Conservation (phyloP, 2,329 filamentous ascomycete species). For the Penicillium sp. region DNA sequence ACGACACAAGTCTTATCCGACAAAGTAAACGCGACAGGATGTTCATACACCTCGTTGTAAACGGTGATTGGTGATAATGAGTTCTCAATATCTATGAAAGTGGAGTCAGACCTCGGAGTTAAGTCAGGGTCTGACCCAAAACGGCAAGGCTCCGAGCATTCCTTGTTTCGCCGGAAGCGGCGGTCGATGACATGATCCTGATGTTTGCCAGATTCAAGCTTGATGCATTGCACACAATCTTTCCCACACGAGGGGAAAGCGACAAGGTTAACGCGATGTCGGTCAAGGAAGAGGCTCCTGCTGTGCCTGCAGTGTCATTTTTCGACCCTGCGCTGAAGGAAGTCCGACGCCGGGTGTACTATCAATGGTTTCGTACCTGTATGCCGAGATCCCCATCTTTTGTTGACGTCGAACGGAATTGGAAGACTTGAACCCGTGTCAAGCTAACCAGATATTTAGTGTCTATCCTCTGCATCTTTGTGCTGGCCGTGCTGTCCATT, state of each 20-base stretch:
- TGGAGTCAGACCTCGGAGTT: constrained; percentile 11
- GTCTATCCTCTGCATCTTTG: constrained; percentile 57
- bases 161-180: constrained; percentile 19
- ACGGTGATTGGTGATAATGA: not conserved
- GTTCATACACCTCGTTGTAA: not conserved
- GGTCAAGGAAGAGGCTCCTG: not conserved
- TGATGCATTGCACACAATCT: not conserved
- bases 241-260: not conserved
- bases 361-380: constrained; percentile 32
- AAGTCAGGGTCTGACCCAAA: constrained; percentile 8
- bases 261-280: not conserved
- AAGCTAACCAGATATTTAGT: constrained; percentile 21
- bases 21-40: not conserved
- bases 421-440: not conserved
- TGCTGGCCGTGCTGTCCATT: constrained; percentile 60
- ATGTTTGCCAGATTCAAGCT: not conserved
- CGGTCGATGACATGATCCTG: not conserved
- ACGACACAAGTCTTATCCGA: not conserved
- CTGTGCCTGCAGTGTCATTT: constrained; percentile 31
- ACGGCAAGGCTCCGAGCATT: constrained; percentile 7
- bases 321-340: constrained; percentile 32
- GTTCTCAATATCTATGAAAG: too few species aligned
- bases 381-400: not conserved
- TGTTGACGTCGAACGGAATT: not conserved
- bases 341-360: constrained; percentile 26